Conservation (phyloP, 1,139 yeast species). For the Yamadazyma sp. region DNA sequence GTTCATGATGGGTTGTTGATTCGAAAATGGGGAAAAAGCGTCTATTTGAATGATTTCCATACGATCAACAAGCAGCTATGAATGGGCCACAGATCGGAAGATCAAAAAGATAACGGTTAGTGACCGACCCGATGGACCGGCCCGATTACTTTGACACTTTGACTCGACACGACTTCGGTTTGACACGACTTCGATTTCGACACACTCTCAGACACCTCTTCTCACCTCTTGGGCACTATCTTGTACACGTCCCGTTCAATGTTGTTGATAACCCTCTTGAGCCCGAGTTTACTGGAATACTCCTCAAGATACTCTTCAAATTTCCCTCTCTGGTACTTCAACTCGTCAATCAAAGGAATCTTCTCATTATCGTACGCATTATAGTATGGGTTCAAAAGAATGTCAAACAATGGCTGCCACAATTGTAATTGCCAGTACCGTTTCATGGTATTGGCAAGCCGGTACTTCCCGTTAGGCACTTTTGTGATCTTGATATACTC, state of each 20-base stretch:
- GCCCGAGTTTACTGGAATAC: slow-evolving; percentile 9
- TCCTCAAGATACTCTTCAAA: slow-evolving; percentile 47
- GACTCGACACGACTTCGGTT: too few relatives aligned
- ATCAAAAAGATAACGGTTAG: too few relatives aligned
- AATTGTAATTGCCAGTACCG: slow-evolving; percentile 72
- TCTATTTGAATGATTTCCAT: too few relatives aligned
- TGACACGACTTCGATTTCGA: too few relatives aligned
- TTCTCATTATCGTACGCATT: slow-evolving; percentile 14
- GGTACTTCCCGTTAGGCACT: slow-evolving; percentile 25
- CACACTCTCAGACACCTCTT: too few relatives aligned
- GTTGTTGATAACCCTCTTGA: slow-evolving; percentile 11
- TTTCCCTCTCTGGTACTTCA: slow-evolving; percentile 35
- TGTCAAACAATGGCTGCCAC: slow-evolving; percentile 70
- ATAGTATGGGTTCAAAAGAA: slow-evolving; percentile 59
- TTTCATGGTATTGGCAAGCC: slow-evolving; percentile 50
- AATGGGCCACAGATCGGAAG: too few relatives aligned
- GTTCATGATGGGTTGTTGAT: too few relatives aligned
- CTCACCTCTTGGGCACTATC: slow-evolving; percentile 9
- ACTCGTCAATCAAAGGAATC: slow-evolving; percentile 41
- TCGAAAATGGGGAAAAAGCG: too few relatives aligned
- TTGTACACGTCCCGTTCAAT: slow-evolving; percentile 9
- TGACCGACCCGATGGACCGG: too few relatives aligned
- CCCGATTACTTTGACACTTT: too few relatives aligned
- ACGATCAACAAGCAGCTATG: too few relatives aligned
- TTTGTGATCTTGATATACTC: slow-evolving; percentile 50